Base-by-base conservation (phyloP, 2,329 filamentous ascomycete species). In the Mycocentrospora acerina region DNA sequence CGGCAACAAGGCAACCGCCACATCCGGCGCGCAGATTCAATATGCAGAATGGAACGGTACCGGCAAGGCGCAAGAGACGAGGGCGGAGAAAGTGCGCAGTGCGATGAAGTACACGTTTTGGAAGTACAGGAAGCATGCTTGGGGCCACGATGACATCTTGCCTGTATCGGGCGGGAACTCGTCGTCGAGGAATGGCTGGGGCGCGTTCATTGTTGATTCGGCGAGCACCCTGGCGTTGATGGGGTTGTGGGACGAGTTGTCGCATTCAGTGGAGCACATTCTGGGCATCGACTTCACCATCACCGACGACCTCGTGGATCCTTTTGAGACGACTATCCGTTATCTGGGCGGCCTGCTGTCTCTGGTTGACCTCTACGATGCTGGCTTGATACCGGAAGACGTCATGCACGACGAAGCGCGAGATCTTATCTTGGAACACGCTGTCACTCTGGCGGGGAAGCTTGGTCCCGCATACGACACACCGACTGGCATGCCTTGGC, bases 401-500 rank as follows among this genome's bases (percentile, higher is more conserved):
- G 39, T 67, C 37, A 45, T 70, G 16, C 46, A 49, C 6, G 34
- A 41, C 28, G 58, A 60, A 29, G 57, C 61, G 16, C 59, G 67
- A 35, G 53, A 64, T 25, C 36, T 50, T 9, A 53, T 71, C 16
- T 60, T 71, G 4, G 40, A 56, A 25, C 64, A 71, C 42, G 66
- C 69, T n/a, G 49, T 67, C 11, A 53, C 53, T 11, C 53, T 71
- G 10, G 67, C 64, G 14, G 48, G 59, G 36, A 62, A 65, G 32
- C 59, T 71, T 7, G 64, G 56, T 4, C 67, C 68, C 6, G 66
- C 65, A 2, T 71, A 67, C 41, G 62, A 70, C 35, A 67, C 66
- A 7, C 66, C 67, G 3, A 68, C 68, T 3, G 68, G 69, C 14
- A 60, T 71, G 64, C 62, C 70, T 12, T 74, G 68, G 68, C 70